phyloP scores from a whole-genome alignment of 2,329 filamentous ascomycete genomes.

The Lecanicillium sp. region DNA sequence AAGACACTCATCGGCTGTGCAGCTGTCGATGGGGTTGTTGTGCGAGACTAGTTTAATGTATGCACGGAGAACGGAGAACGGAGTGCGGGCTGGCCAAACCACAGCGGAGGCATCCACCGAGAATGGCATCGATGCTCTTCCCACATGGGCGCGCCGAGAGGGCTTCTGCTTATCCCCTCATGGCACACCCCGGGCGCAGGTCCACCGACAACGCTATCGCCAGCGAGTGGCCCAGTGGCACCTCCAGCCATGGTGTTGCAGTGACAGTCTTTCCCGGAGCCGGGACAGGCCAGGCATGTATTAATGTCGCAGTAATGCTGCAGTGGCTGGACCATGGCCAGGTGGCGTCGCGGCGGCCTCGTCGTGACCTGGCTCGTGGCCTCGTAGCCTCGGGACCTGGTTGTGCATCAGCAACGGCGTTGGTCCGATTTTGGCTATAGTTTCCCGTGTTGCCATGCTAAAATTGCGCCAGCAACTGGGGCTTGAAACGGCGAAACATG shows the following conservation, averaged over 20 bases:
- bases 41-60: conserved; percentile 14
- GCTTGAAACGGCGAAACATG: not conserved
- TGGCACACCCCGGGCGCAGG: not conserved
- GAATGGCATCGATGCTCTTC: conserved; percentile 8
- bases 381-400: not conserved
- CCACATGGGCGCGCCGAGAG: conserved; percentile 11
- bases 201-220: no score
- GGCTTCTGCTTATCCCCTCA: conserved; percentile 10
- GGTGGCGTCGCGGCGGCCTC: not conserved
- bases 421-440: not conserved
- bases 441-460: not conserved
- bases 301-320: not conserved
- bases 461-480: not conserved
- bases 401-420: no score
- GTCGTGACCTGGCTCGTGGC: not conserved
- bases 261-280: not conserved
- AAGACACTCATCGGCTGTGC: conserved; percentile 7
- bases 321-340: not conserved
- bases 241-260: conserved; percentile 1
- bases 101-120: conserved; percentile 12
- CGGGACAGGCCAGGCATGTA: no score
- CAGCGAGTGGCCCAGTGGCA: no score
- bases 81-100: conserved; percentile 12
- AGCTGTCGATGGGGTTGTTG: conserved; percentile 11
- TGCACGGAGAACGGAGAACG: conserved; percentile 11